phyloP scores from a whole-genome alignment of 2,329 filamentous ascomycete genomes.

The Botrytis galanthina region DNA sequence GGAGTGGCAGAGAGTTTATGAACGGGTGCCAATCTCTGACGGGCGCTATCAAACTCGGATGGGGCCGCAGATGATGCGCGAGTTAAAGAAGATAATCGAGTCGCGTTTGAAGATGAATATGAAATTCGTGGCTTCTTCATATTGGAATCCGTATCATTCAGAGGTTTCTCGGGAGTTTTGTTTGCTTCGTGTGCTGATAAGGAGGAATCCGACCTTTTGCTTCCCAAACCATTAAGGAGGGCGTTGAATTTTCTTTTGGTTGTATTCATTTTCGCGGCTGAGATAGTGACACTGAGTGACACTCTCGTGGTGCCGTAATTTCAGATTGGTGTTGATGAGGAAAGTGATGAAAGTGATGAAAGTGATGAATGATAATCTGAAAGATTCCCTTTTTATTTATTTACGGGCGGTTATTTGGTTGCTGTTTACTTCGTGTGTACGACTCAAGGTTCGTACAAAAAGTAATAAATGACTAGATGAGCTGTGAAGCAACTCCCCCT shows the following conservation, averaged over 20 bases:
- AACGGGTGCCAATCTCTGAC: slow-evolving; percentile 33
- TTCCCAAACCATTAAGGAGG: slow-evolving; percentile 65
- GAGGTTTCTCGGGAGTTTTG: slow-evolving; percentile 41
- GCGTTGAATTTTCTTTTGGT: slow-evolving; percentile 84
- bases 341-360: background rate
- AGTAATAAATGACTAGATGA: background rate
- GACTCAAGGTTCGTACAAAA: background rate
- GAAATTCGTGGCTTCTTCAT: slow-evolving; percentile 37
- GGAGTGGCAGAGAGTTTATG: slow-evolving; percentile 22
- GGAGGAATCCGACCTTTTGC: slow-evolving; percentile 43
- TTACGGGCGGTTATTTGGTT: background rate
- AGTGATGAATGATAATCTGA: no score
- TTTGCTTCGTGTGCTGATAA: slow-evolving; percentile 41
- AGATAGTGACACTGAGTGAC: background rate
- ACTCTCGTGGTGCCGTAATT: background rate
- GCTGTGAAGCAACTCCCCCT: background rate
- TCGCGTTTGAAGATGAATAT: slow-evolving; percentile 21
- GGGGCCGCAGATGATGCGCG: slow-evolving; percentile 16
- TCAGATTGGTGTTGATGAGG: background rate
- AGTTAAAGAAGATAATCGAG: slow-evolving; percentile 17
- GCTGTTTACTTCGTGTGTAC: no score
- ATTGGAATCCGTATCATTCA: slow-evolving; percentile 26
- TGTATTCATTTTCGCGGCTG: slow-evolving; percentile 55
- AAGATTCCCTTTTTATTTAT: background rate
- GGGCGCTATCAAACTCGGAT: slow-evolving; percentile 21